Conservation (phyloP, 441 rosid genomes). For the Brassica hybrid region DNA sequence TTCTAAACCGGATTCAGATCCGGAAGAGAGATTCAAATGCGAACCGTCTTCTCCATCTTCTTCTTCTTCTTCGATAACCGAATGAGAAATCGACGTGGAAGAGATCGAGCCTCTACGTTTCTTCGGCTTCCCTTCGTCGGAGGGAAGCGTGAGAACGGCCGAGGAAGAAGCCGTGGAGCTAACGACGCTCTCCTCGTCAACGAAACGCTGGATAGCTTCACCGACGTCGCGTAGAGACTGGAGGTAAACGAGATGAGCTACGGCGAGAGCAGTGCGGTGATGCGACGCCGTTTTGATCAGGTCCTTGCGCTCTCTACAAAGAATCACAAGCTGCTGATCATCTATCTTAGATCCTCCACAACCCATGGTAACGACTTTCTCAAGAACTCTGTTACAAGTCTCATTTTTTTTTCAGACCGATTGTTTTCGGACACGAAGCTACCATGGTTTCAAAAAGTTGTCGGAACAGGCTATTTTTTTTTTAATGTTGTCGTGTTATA, state of each 20-base stretch:
- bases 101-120: conserved; percentile 44
- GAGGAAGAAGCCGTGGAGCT: too few relatives aligned
- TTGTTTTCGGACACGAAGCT: neutral
- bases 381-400: neutral
- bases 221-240: conserved; percentile 75
- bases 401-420: neutral
- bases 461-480: neutral
- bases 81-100: conserved; percentile 69
- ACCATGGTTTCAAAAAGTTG: neutral
- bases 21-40: conserved; percentile 68
- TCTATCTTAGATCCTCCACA: conserved; percentile 94
- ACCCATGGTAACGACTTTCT: conserved; percentile 59
- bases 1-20: conserved; percentile 50
- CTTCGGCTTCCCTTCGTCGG: conserved; percentile 55
- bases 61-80: conserved; percentile 42
- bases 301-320: conserved; percentile 77
- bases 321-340: conserved; percentile 68
- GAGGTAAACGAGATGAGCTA: conserved; percentile 76
- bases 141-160: conserved; percentile 77
- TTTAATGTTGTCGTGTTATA: conserved; percentile 6
- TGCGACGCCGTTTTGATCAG: conserved; percentile 67
- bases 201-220: conserved; percentile 75
- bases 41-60: conserved; percentile 47
- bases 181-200: conserved; percentile 70
- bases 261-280: conserved; percentile 77